Evolutionary conservation across 2,329 filamentous ascomycete species (phyloP), one percentile per base, ranked within the genome.

Genomic region (Grosmannia huntii): DNA sequence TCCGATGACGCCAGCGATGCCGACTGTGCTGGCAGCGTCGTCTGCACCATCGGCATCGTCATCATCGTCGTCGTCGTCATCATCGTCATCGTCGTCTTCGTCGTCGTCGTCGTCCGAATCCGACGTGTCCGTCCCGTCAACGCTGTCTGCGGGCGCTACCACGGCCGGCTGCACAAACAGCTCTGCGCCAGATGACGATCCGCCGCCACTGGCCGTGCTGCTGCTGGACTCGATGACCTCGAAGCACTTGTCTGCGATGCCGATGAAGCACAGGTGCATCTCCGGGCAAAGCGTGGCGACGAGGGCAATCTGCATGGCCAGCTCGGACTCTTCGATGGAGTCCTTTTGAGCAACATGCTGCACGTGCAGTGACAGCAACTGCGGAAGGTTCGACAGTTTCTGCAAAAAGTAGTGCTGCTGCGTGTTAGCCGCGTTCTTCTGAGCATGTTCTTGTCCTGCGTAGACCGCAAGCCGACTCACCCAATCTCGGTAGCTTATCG

Each of bases 401-500:
- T 89, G 87, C 10, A 94, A 78, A 72, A 94, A 89, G 62, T 82
- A 84, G 70, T 94, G 89, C 87, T 89, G 62, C 61, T 50, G 27
- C 16, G n/a, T 41, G 31, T 57, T 49, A 53, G 57, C 38, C 11
- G 10, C 28, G 10, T 16, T 25, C 16, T 53, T 23, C 12, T 5
- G 23, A 46, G 28, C 7, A 28, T 28, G 28, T n/a, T n/a, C n/a
- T n/a, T n/a, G n/a, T n/a, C n/a, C n/a, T n/a, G n/a, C n/a, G n/a
- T n/a, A n/a, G n/a, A n/a, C n/a, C n/a, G n/a, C 28, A 28, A 28
- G 4, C 14, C 36, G 55, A 69, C 82, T 75, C 76, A 89, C 86
- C 88, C 89, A 94, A 65, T 91, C 86, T 63, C 80, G 83, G 69
- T 87, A 89, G 61, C 89, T 81, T 58, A 94, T 77, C 1, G 83